Conservation (phyloP, 345 rosid genomes). For the Syzygium aromaticum region DNA sequence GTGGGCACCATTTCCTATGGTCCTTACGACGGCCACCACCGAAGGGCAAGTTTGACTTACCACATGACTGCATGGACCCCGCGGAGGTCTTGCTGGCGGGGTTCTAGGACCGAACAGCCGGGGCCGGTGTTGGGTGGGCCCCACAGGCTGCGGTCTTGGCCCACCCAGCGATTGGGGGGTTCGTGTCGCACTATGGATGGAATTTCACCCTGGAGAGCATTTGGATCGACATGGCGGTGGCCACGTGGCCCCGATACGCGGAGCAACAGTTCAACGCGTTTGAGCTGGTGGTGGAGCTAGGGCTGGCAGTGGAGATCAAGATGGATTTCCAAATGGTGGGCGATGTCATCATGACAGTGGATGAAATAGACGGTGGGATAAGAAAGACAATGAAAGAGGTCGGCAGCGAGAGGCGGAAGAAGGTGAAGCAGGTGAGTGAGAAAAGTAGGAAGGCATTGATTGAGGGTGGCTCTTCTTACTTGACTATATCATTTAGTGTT, state of each 20-base stretch:
- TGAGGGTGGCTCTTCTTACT: slow-evolving; percentile 38
- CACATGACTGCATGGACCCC: not conserved
- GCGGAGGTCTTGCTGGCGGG: slow-evolving; percentile 28
- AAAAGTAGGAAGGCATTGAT: slow-evolving; percentile 16
- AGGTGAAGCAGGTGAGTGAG: slow-evolving; percentile 18
- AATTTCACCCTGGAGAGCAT: slow-evolving; percentile 35
- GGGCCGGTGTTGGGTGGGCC: slow-evolving; percentile 36
- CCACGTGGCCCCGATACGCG: not conserved
- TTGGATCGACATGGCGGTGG: not conserved
- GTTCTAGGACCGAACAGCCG: slow-evolving; percentile 20
- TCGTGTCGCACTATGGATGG: slow-evolving; percentile 50
- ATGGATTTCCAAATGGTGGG: not conserved
- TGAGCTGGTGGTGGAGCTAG: not conserved
- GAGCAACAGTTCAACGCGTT: not conserved
- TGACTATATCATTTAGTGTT: not conserved
- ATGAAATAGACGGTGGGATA: slow-evolving; percentile 33
- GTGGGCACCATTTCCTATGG: slow-evolving; percentile 14
- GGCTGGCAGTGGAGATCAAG: not conserved
- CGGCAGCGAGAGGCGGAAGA: slow-evolving; percentile 10
- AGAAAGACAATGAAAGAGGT: slow-evolving; percentile 27
- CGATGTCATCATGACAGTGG: not conserved
- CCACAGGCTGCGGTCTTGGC: slow-evolving; percentile 11
- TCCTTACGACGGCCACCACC: not conserved
- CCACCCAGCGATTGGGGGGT: slow-evolving; percentile 23
- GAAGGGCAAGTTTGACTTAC: no score